Conservation (phyloP, 164 flowering plant genomes). For the Vitis cinerea region DNA sequence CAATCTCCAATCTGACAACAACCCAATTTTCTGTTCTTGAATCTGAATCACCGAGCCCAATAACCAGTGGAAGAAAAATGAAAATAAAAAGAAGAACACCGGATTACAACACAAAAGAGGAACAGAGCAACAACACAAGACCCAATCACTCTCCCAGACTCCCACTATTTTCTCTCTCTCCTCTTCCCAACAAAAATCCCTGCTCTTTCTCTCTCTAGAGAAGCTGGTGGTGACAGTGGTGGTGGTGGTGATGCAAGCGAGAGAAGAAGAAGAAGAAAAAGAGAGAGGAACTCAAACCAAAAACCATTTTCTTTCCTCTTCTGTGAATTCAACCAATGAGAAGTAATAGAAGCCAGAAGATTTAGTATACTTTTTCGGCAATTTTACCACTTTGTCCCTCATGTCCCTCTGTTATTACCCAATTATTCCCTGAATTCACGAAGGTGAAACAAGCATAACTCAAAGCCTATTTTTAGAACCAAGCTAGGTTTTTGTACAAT, state of each 20-base stretch:
- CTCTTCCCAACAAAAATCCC: neutral
- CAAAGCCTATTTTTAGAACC: slow-evolving; percentile 7
- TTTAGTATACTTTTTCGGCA: neutral
- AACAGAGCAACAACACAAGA: neutral
- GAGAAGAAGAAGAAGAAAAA: neutral
- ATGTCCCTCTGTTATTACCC: neutral
- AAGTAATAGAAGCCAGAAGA: slow-evolving; percentile 14
- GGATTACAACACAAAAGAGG: neutral
- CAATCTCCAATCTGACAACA: slow-evolving; percentile 10
- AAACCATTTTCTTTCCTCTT: slow-evolving; percentile 11
- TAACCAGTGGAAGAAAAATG: neutral
- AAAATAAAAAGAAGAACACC: neutral
- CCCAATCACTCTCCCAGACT: neutral
- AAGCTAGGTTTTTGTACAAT: slow-evolving; percentile 6
- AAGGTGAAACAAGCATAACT: no score
- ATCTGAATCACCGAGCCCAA: slow-evolving; percentile 14
- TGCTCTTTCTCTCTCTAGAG: slow-evolving; percentile 2
- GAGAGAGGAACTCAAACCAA: slow-evolving; percentile 6
- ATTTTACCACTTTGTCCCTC: neutral
- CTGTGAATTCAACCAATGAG: slow-evolving; percentile 11
- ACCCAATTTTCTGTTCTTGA: slow-evolving; percentile 13
- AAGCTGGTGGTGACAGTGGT: slow-evolving; percentile 3
- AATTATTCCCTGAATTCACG: no score
- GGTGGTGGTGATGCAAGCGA: neutral
- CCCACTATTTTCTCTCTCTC: neutral